Percentiles rank a stretch among this genome's conserved stretches.
Conservation (phyloP, 441 rosid genomes). For the Rhodomyrtus psidioides region DNA sequence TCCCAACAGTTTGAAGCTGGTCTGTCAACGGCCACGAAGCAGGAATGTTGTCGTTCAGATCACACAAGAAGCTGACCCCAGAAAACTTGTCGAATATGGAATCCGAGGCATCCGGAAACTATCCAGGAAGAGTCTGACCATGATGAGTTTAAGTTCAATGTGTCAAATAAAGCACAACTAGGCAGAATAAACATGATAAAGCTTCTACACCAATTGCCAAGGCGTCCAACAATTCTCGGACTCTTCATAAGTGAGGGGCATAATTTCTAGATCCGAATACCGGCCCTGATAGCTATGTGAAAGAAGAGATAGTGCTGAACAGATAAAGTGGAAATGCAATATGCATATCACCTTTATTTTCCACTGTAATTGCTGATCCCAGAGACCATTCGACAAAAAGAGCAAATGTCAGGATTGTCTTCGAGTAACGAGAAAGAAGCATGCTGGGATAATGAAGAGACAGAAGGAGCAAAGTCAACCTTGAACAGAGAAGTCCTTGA, state of each 20-base stretch:
- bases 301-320: not conserved
- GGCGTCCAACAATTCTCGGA: not conserved
- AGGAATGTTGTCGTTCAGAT: constrained; percentile 89
- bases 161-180: not conserved
- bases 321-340: not conserved
- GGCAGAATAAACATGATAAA: not conserved
- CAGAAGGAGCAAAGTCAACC: constrained; percentile 28
- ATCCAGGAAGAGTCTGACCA: not conserved
- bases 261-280: not conserved
- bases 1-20: constrained; percentile 40
- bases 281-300: not conserved
- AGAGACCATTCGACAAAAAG: constrained; percentile 3
- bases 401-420: constrained; percentile 11
- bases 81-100: constrained; percentile 66
- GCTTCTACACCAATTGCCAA: not conserved
- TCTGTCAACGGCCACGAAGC: constrained; percentile 86
- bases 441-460: not conserved
- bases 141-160: not conserved
- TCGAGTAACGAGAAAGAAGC: not conserved
- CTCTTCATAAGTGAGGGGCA: not conserved
- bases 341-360: constrained; percentile 53
- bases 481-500: constrained; percentile 94
- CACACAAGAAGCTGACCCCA: constrained; percentile 85
- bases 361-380: constrained; percentile 24
- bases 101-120: constrained; percentile 93